A percentile compares a stretch with the other conserved stretches of the same genome.
Evolutionary conservation across 768 basidiomycete genomes (phyloP).

Genomic region (Russula sp.): DNA sequence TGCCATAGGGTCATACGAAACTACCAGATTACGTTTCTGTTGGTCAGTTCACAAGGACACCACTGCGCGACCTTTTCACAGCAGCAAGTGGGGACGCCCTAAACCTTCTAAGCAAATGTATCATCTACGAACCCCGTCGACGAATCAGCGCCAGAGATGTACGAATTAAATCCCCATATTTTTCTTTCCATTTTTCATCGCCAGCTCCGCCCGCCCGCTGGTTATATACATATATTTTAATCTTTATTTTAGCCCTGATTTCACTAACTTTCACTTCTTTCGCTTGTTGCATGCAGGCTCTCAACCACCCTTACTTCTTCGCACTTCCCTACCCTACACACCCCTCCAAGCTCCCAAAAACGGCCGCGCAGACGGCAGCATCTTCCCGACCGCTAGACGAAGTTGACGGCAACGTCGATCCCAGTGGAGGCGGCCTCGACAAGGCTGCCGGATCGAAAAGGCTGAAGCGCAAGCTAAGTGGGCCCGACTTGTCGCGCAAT

Average conservation of each 20-base stretch:
- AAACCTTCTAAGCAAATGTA: conserved; percentile 73
- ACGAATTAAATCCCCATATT: conserved; percentile 32
- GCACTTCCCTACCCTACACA: conserved; percentile 84
- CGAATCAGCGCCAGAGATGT: conserved; percentile 81
- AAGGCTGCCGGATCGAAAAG: conserved; percentile 52
- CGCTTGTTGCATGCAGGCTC: conserved; percentile 56
- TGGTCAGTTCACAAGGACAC: conserved; percentile 80
- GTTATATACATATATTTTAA: no score
- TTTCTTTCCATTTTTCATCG: no score
- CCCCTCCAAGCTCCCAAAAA: conserved; percentile 85
- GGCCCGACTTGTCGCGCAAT: conserved; percentile 48
- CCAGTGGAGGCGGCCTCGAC: conserved; percentile 47
- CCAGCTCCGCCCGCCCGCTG: no score
- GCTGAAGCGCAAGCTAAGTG: conserved; percentile 69
- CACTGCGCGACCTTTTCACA: conserved; percentile 83
- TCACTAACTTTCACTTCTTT: background rate
- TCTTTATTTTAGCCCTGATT: background rate
- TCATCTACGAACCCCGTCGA: conserved; percentile 81
- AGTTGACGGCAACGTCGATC: conserved; percentile 69
- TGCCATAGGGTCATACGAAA: conserved; percentile 75
- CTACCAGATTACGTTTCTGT: conserved; percentile 88
- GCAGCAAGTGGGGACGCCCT: conserved; percentile 85
- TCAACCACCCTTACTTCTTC: conserved; percentile 84
- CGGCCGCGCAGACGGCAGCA: conserved; percentile 41
- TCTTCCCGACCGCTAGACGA: conserved; percentile 66